phyloP scores from a whole-genome alignment of 1,139 yeast species.

The Scheffersomyces insectosa region DNA sequence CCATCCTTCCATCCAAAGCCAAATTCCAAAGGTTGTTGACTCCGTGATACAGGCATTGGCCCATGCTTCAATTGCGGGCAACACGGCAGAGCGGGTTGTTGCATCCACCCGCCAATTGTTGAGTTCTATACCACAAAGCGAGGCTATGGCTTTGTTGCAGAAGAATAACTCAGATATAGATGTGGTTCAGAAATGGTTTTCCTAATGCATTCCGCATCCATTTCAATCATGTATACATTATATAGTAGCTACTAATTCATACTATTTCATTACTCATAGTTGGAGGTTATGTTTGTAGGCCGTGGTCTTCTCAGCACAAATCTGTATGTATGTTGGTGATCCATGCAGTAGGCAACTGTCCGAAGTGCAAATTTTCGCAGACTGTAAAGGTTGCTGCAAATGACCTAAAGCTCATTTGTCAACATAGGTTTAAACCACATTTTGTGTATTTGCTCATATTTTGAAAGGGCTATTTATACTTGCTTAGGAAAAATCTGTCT shows the following conservation, averaged over 20 bases:
- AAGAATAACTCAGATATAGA: conserved; percentile 65
- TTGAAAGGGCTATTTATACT: no score
- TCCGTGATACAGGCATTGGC: conserved; percentile 75
- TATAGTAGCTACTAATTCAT: neutral
- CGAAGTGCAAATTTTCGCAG: no score
- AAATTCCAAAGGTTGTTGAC: conserved; percentile 68
- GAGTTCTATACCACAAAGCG: conserved; percentile 53
- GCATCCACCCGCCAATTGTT: conserved; percentile 56
- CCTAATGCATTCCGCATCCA: conserved; percentile 14
- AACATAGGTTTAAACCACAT: no score
- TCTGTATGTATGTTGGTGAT: no score
- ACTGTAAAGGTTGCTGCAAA: no score
- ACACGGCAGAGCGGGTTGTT: conserved; percentile 66
- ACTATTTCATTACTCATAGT: no score
- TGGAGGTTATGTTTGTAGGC: no score
- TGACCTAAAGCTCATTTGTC: no score
- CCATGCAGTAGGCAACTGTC: no score
- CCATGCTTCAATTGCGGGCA: conserved; percentile 67
- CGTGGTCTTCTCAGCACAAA: no score
- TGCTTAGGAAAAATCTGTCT: no score
- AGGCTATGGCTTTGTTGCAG: conserved; percentile 65
- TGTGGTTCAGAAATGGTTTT: conserved; percentile 63
- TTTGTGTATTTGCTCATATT: no score
- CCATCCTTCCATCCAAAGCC: conserved; percentile 60
- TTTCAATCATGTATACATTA: neutral